phyloP scores from a whole-genome alignment of 2,329 filamentous ascomycete genomes.

The Pseudogymnoascus sp. region DNA sequence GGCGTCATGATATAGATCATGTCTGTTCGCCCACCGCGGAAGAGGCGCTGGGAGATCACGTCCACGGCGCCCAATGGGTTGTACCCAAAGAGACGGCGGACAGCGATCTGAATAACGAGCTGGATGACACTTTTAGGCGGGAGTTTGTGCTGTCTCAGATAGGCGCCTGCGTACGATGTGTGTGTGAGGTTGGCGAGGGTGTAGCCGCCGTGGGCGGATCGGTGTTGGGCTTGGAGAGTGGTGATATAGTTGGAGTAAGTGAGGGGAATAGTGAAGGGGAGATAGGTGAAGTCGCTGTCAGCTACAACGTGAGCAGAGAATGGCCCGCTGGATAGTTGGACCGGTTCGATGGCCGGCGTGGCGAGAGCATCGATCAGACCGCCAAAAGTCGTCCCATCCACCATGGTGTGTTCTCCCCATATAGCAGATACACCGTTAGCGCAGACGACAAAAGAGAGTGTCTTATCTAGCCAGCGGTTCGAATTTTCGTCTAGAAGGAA shows the following conservation, averaged over 20 bases:
- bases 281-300: slow-evolving; percentile 19
- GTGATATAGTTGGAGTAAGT: slow-evolving; percentile 69
- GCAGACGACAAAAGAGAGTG: slow-evolving; percentile 93
- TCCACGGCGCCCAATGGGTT: slow-evolving; percentile 89
- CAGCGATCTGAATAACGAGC: slow-evolving; percentile 96
- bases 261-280: slow-evolving; percentile 58
- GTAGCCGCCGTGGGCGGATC: slow-evolving; percentile 72
- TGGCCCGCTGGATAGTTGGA: slow-evolving; percentile 59
- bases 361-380: slow-evolving; percentile 82
- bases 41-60: slow-evolving; percentile 86
- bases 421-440: slow-evolving; percentile 97
- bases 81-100: slow-evolving; percentile 98
- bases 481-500: slow-evolving; percentile 97
- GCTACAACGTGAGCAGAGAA: background rate
- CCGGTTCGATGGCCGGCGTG: slow-evolving; percentile 75
- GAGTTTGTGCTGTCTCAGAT: slow-evolving; percentile 99
- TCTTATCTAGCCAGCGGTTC: slow-evolving; percentile 98
- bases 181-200: slow-evolving; percentile 72
- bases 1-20: slow-evolving; percentile 89
- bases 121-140: slow-evolving; percentile 96
- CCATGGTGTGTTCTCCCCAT: slow-evolving; percentile 99
- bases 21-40: slow-evolving; percentile 93
- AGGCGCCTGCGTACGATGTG: slow-evolving; percentile 87
- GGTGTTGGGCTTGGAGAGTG: slow-evolving; percentile 68
- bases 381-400: slow-evolving; percentile 97